Evolutionary conservation across 1,284 basidiomycete species (phyloP), one percentile per base, ranked within the genome.

Genomic region (Heimioporus retisporus): DNA sequence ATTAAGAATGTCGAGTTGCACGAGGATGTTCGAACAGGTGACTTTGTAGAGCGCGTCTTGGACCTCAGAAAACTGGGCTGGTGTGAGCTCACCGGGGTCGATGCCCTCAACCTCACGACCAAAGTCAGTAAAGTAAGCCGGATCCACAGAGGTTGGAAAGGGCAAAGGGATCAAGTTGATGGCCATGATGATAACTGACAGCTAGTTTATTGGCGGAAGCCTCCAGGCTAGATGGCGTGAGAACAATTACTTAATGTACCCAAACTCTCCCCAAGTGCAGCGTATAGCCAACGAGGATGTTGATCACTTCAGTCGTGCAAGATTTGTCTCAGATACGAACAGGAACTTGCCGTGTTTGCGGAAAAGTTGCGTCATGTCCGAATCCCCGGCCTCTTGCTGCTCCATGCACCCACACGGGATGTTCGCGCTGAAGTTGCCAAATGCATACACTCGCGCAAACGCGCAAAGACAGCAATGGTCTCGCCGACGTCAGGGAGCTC

Each of bases 41-140:
- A 90, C 91, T 84, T 90, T 90, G 83, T 93, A 93, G 61, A 94
- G 81, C 23, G 88, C 86, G 28, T 90, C 81, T 67, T 86, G 78
- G 68, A 93, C 81, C 77, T 91, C 83, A 31, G 85, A 78, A 72
- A 91, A 87, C 73, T 90, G 79, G 35, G 84, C 84, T n/a, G 82
- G 76, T 6, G 83, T 83, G 64, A 90, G 81, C n/a, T 80, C 80
- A 0, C 84, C 88, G 4, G 90, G 90, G 71, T 90, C 79, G 62
- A 90, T 81, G 18, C 89, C 90, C 63, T 83, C 84, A 53, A 93
- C 90, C 75, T 90, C 83, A 51, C 90, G 83, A 8, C 92, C 92
- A 79, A 93, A 92, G 65, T 87, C 79, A 40, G 75, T 71, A 72
- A 93, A 89, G 76, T 85, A 85, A 42, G 83, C 79, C 13, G 86